These are phyloP conservation scores for Aspergillus incahuasiensis DNA, from an alignment of 495 filamentous ascomycete species.

Conservation along the genomic window DNA sequence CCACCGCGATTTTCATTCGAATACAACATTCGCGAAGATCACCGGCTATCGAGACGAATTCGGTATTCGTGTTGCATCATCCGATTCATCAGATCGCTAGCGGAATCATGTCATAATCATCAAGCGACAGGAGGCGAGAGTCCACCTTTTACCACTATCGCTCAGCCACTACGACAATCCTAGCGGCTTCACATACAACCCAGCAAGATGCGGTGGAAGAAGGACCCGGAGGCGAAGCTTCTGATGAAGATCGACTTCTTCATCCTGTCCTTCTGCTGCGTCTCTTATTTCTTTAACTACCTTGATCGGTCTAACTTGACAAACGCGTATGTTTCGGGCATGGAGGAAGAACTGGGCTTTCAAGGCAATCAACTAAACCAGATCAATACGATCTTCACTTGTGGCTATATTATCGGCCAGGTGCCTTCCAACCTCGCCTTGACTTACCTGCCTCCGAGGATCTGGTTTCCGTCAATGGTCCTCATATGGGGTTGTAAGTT, in stretches of 20 bases:
- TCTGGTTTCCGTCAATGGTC: constrained; percentile 59
- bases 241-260: constrained; percentile 49
- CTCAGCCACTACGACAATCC: no score
- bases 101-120: neutral
- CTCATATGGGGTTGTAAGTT: constrained; percentile 48
- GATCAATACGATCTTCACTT: constrained; percentile 49
- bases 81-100: neutral
- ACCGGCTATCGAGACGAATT: neutral
- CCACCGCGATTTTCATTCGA: neutral
- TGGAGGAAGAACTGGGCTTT: constrained; percentile 59
- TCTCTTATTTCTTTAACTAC: constrained; percentile 50
- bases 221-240: constrained; percentile 16
- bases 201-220: constrained; percentile 10
- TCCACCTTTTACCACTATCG: neutral
- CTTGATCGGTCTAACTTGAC: constrained; percentile 56
- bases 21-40: neutral
- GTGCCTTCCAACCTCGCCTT: constrained; percentile 56
- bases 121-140: neutral
- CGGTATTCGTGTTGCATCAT: neutral
- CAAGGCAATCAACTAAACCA: constrained; percentile 52
- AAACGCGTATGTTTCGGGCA: constrained; percentile 62
- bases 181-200: no score
- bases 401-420: constrained; percentile 54
- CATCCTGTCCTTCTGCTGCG: constrained; percentile 60
- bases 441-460: constrained; percentile 52